phyloP scores from a whole-genome alignment of 306 rosid species.

The Mimosa bimucronata region DNA sequence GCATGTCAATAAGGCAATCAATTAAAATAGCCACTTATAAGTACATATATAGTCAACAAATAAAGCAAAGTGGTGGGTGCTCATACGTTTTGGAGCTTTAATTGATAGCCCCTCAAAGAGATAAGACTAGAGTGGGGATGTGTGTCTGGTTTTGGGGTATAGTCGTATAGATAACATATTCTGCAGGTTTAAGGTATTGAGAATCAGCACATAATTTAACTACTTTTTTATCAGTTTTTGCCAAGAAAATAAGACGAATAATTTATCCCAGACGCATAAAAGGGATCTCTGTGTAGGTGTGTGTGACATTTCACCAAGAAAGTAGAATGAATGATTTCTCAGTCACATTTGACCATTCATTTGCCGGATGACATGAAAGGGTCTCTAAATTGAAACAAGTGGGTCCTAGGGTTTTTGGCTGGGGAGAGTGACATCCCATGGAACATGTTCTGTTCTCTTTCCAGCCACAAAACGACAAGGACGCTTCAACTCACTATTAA shows the following conservation, averaged over 20 bases:
- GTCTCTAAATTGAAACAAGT: constrained; percentile 35
- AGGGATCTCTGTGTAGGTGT: background rate
- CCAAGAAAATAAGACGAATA: background rate
- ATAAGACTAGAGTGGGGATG: constrained; percentile 36
- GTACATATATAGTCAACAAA: background rate
- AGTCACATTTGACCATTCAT: constrained; percentile 59
- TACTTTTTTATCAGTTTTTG: too few species aligned
- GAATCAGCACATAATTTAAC: background rate
- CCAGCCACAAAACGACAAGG: constrained; percentile 43
- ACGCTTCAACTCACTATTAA: background rate
- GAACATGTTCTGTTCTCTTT: constrained; percentile 50
- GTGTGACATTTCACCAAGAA: constrained; percentile 25
- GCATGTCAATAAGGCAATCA: too few species aligned
- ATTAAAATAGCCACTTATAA: too few species aligned
- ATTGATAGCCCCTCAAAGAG: background rate
- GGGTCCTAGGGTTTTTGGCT: constrained; percentile 35
- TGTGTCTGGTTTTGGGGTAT: constrained; percentile 27
- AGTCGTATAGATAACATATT: background rate
- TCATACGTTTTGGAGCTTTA: background rate
- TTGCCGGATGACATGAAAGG: constrained; percentile 50
- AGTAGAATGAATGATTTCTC: constrained; percentile 36
- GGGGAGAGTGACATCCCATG: constrained; percentile 1
- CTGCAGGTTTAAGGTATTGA: too few species aligned
- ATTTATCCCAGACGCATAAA: background rate
- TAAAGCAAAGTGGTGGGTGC: background rate